A percentile compares a stretch with the other conserved stretches of the same genome.
Conservation (phyloP, 495 filamentous ascomycete genomes). For the Aspergillus baeticus region DNA sequence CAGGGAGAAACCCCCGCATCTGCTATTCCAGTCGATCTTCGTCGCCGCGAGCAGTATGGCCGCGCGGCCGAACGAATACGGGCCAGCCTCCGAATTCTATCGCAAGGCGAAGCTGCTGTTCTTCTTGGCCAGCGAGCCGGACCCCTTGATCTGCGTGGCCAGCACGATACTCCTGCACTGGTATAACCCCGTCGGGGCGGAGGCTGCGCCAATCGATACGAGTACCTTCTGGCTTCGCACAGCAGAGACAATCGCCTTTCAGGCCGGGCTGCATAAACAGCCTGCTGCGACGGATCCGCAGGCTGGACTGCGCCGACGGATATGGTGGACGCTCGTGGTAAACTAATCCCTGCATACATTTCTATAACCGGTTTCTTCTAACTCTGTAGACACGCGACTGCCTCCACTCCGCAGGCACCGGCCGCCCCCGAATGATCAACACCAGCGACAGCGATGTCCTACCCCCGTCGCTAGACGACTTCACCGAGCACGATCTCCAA, state of each 20-base stretch:
- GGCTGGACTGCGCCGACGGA: not conserved
- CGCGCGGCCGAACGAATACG: not conserved
- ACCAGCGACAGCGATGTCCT: not conserved
- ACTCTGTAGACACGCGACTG: not conserved
- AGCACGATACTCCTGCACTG: not conserved
- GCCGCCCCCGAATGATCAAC: not conserved
- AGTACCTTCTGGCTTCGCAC: constrained; percentile 7
- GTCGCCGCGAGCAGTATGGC: not conserved
- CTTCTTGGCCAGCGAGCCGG: constrained; percentile 1
- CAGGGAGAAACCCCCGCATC: not conserved
- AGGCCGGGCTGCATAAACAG: constrained; percentile 3
- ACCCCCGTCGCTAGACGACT: not conserved
- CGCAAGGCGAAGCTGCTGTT: constrained; percentile 5
- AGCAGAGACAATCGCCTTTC: constrained; percentile 4
- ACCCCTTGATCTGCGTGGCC: not conserved
- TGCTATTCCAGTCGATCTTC: not conserved
- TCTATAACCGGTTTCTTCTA: not conserved
- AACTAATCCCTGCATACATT: too few relatives aligned
- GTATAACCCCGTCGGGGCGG: constrained; percentile 1
- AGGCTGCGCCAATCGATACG: not conserved
- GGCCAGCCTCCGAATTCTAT: not conserved
- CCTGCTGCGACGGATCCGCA: not conserved
- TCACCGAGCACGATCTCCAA: not conserved
- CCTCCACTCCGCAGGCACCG: not conserved
- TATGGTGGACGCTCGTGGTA: constrained; percentile 8